Percentiles rank a stretch among this genome's conserved stretches.
phyloP scores from a whole-genome alignment of 495 filamentous ascomycete genomes.

The Lasiosphaeria hispida region DNA sequence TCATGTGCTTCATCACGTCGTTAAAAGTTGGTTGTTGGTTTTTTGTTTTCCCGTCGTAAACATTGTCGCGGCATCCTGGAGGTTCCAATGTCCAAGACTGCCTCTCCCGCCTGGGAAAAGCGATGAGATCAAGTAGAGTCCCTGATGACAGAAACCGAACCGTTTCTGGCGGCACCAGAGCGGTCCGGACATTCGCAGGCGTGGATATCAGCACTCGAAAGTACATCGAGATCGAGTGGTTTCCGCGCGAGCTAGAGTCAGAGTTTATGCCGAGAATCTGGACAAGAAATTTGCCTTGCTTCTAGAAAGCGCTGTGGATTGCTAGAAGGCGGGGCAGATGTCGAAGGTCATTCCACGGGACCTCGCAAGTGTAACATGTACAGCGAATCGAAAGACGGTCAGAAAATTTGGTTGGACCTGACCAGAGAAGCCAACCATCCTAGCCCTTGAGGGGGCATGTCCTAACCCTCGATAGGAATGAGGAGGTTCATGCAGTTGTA shows the following conservation, averaged over 20 bases:
- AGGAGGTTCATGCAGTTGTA: conserved; percentile 29
- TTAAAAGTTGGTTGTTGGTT: conserved; percentile 13
- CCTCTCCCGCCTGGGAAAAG: not conserved
- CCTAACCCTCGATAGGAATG: conserved; percentile 34
- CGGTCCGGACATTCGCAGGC: not conserved
- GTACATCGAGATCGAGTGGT: not conserved
- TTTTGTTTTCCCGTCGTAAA: conserved; percentile 12
- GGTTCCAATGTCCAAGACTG: conserved; percentile 19
- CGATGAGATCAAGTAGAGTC: too few species aligned
- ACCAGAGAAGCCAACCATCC: not conserved
- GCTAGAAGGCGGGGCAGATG: too few species aligned
- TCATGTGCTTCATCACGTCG: conserved; percentile 28
- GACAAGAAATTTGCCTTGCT: too few species aligned
- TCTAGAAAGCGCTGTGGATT: too few species aligned
- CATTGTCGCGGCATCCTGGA: conserved; percentile 14
- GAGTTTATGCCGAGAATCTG: too few species aligned
- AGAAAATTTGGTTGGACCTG: not conserved
- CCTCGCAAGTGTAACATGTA: not conserved
- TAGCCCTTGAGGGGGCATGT: not conserved
- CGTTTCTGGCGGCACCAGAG: not conserved
- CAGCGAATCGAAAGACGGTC: conserved; percentile 17
- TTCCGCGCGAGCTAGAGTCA: not conserved
- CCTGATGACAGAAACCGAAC: too few species aligned
- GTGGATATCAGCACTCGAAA: conserved; percentile 1
- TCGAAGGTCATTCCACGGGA: too few species aligned